These are phyloP conservation scores for Fragilariopsis cylindrus DNA, from an alignment of 108 stramenopile genomes.

Conservation along the genomic window DNA sequence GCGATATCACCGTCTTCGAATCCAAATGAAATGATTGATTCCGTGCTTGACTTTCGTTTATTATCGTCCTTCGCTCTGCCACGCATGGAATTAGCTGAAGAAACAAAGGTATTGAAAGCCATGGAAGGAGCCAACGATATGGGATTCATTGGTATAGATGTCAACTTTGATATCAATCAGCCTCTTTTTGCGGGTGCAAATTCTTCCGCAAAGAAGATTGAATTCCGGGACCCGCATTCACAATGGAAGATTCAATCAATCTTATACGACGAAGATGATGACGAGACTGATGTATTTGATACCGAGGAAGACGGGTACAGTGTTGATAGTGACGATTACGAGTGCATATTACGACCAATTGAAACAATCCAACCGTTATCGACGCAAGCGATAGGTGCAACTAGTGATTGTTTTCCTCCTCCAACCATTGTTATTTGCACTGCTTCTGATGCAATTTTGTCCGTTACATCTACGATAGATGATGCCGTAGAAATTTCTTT, in stretches of 20 bases:
- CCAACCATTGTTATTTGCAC: constrained; percentile 62
- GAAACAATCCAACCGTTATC: constrained; percentile 10
- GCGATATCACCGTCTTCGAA: neutral
- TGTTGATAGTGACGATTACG: constrained; percentile 79
- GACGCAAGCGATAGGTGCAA: constrained; percentile 19
- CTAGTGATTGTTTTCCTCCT: constrained; percentile 34
- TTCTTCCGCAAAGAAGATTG: constrained; percentile 1
- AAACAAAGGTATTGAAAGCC: constrained; percentile 8
- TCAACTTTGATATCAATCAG: constrained; percentile 14
- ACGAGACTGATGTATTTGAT: constrained; percentile 16
- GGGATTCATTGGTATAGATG: constrained; percentile 12
- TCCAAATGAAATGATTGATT: constrained; percentile 2
- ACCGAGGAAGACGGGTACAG: constrained; percentile 34
- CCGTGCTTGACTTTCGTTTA: constrained; percentile 43
- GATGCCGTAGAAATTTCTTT: constrained; percentile 73
- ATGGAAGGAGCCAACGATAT: constrained; percentile 2
- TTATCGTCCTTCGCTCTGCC: constrained; percentile 63
- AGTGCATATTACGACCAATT: constrained; percentile 53
- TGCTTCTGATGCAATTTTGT: constrained; percentile 47
- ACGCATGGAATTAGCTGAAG: constrained; percentile 63
- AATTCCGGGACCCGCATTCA: constrained; percentile 58
- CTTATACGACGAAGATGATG: constrained; percentile 27
- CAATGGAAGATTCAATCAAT: constrained; percentile 64
- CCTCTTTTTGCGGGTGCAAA: constrained; percentile 11
- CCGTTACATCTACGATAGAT: constrained; percentile 64